Base-by-base conservation (phyloP, 2,329 filamentous ascomycete species). In the Emergomyces orientalis region DNA sequence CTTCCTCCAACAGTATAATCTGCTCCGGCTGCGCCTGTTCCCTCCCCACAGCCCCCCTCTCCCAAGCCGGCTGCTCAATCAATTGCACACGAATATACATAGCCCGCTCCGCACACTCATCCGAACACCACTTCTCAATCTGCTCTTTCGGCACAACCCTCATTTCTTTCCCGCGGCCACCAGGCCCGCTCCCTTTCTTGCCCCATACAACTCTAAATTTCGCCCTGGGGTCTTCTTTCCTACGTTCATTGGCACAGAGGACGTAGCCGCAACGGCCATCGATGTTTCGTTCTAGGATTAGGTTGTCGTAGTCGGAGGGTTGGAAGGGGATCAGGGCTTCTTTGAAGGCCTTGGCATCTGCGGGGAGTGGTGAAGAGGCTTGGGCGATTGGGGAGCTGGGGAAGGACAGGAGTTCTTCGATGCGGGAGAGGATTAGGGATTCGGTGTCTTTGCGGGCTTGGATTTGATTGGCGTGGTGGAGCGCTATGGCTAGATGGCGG, bases 41-140 rank as follows among this genome's bases (percentile, higher is more conserved):
- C 25, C 81, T 79, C 1, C 78, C 77, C 37, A 82, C 81, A 3
- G 83, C 85, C 5, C 83, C 83, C 60, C 92, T 82, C 75, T 94
- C 86, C 91, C 92, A 96, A 0, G 89, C 90, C 0, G 91, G 90
- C 65, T 88, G 87, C 71, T 94, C 89, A 67, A 84, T 88, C 47
- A 97, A 83, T 79, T 99, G 94, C 30, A 95, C 89, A 71, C 91
- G 90, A 69, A 97, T 82, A 74, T 91, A 96, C 67, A 96, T 80
- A 2, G 90, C 91, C 58, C 90, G 83, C 67, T 85, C 84, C 1
- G 89, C 89, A 76, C 94, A 99, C 47, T 81, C 81, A 62, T 87
- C 81, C 0, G 87, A 90, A 75, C 94, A 99, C 90, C 91, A 99
- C 75, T 87, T 88, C 76, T 94, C 90, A 19, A 92, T 75, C 70